These are phyloP conservation scores for Pyrenochaeta sp. DNA, from an alignment of 2,329 filamentous ascomycete genomes.

Conservation along the genomic window DNA sequence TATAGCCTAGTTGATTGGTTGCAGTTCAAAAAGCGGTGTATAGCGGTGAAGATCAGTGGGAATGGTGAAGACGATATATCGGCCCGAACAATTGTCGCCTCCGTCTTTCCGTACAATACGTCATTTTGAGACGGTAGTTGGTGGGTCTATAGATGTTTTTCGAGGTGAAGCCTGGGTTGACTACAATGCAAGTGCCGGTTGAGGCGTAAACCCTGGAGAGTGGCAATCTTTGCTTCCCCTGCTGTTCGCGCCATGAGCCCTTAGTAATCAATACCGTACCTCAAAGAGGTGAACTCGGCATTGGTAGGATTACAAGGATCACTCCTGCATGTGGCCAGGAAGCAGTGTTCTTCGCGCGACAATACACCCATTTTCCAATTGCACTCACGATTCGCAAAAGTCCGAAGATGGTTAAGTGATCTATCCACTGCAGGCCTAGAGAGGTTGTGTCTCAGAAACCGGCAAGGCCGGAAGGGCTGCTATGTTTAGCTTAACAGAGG, in stretches of 20 bases:
- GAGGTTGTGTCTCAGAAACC: not conserved
- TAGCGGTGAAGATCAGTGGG: constrained; percentile 25
- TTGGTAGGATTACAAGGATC: too few species aligned
- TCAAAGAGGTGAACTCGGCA: too few species aligned
- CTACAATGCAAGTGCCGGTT: too few species aligned
- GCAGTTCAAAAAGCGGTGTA: constrained; percentile 24
- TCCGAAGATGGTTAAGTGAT: too few species aligned
- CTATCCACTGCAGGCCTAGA: not conserved
- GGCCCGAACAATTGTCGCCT: not conserved
- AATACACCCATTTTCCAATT: too few species aligned
- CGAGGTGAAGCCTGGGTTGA: not conserved
- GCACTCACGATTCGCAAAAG: too few species aligned
- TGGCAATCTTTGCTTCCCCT: too few species aligned
- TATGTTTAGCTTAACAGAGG: not conserved
- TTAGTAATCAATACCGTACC: too few species aligned
- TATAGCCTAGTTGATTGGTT: not conserved
- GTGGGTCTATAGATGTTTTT: not conserved
- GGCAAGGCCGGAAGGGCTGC: not conserved
- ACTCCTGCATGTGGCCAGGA: too few species aligned
- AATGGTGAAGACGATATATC: not conserved
- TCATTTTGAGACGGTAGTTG: not conserved
- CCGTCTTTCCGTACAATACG: not conserved
- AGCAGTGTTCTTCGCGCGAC: too few species aligned
- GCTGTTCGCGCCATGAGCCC: too few species aligned
- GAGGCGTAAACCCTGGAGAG: too few species aligned